Evolutionary conservation across 805 yeast species (phyloP), one percentile per base, ranked within the genome.

Genomic region (Sungouiella thailandica): DNA sequence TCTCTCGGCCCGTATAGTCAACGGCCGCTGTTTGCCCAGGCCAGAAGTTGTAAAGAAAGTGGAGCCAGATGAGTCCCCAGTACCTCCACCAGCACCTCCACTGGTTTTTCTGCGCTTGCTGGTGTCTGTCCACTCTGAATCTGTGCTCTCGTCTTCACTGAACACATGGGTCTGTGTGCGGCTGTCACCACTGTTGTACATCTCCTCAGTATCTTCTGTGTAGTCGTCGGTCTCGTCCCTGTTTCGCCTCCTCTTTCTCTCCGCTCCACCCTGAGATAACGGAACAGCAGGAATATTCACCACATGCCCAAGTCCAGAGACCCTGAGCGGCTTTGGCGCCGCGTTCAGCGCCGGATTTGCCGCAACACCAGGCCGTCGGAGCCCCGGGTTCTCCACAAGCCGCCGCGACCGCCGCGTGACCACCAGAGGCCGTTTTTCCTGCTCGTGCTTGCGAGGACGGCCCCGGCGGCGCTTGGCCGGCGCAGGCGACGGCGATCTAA

Each of bases 1-100:
- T 25, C 68, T 39, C 23, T 61, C 62, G 1, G 58, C 37, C 22
- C 59, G 57, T 2, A 65, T 43, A 5, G 34, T 29, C 25, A 64
- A 25, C 2, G 68, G 61, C 22, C 49, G 52, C 34, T 57, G 64
- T 9, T 35, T 41, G 14, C 55, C 61, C 4, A 35, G 44, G 7
- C 34, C 23, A n/a, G 34, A 50, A 12, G 43, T 43, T 27, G 47
- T 50, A 13, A 51, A 28, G 40, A 31, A 43, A 22, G 24, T 17
- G 12, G 35, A 31, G 7, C 25, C 31, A 19, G 5, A 5, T 7
- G 9, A 7, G 9, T 7, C 7, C 4, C 16, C 9, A 4, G 28
- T n/a, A 18, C 15, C 23, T 2, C 26, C 2, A 11, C 9, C 13
- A 4, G 14, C 15, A 10, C 19, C 23, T 7, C 25, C 31, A n/a